These are phyloP conservation scores for Tetradesmus obliquus DNA, from an alignment of 139 green algal species.

Conservation along the genomic window DNA sequence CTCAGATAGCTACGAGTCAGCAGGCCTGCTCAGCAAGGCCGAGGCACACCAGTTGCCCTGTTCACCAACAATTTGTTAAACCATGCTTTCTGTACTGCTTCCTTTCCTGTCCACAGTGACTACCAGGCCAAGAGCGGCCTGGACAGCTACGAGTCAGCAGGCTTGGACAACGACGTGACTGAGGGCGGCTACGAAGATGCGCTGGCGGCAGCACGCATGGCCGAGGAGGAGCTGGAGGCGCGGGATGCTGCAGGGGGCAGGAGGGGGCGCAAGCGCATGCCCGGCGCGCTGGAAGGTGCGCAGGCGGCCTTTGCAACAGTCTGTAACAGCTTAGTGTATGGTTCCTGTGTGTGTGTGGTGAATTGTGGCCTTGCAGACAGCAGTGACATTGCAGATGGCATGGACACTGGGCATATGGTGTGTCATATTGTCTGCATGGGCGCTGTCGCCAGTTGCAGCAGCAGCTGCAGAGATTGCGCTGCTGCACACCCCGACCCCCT, in stretches of 20 bases:
- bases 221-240: constrained; percentile 86
- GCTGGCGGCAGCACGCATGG: constrained; percentile 59
- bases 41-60: too few species aligned
- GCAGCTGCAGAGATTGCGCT: too few species aligned
- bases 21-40: too few species aligned
- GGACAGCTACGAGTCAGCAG: constrained; percentile 92
- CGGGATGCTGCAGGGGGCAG: constrained; percentile 59
- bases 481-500: too few species aligned
- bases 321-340: neutral
- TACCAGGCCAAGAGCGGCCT: constrained; percentile 90
- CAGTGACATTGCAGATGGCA: neutral
- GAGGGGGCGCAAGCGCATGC: constrained; percentile 60
- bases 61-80: too few species aligned
- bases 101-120: constrained; percentile 78
- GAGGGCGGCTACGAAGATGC: constrained; percentile 51
- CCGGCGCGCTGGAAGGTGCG: constrained; percentile 70
- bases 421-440: too few species aligned
- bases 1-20: too few species aligned
- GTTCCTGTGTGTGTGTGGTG: neutral
- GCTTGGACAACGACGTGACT: constrained; percentile 76
- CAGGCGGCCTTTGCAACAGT: neutral
- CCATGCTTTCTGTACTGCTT: neutral
- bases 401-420: too few species aligned
- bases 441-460: too few species aligned
- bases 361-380: too few species aligned